A percentile compares a stretch with the other conserved stretches of the same genome.
Conservation (phyloP, 805 yeast species). For the Nakazawaea laoshanensis region DNA sequence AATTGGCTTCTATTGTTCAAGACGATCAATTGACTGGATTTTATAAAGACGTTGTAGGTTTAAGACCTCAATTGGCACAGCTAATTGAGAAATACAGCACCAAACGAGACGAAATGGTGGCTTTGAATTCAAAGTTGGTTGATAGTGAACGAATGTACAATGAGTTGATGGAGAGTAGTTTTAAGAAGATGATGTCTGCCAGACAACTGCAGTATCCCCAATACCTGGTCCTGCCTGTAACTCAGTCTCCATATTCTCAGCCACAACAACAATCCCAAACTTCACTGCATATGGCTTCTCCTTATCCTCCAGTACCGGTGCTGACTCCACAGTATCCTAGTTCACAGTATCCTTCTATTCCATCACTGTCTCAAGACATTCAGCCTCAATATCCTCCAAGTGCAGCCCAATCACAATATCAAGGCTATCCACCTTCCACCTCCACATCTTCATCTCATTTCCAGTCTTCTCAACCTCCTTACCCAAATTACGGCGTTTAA, state of each 20-base stretch:
- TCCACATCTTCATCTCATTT: too few relatives aligned
- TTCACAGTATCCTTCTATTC: constrained; percentile 21
- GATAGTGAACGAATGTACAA: constrained; percentile 66
- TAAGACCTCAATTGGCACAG: constrained; percentile 68
- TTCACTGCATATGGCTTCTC: constrained; percentile 8
- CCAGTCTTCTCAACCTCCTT: too few relatives aligned
- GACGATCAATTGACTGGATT: constrained; percentile 64
- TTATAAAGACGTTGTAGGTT: constrained; percentile 63
- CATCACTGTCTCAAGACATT: constrained; percentile 22
- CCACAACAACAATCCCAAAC: constrained; percentile 31
- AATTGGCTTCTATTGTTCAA: constrained; percentile 24
- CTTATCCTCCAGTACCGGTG: constrained; percentile 24
- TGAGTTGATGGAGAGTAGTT: constrained; percentile 51
- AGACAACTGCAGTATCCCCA: constrained; percentile 20
- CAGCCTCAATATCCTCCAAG: not conserved
- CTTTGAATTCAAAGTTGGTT: constrained; percentile 61
- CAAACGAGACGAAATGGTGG: constrained; percentile 69
- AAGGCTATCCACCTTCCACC: not conserved
- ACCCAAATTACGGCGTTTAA: too few relatives aligned
- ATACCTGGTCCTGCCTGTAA: constrained; percentile 26
- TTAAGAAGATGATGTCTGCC: constrained; percentile 11
- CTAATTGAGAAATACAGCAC: constrained; percentile 71
- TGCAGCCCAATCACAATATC: constrained; percentile 1
- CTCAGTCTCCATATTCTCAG: constrained; percentile 28
- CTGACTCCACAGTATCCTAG: constrained; percentile 14